Base-by-base conservation (phyloP, 2,329 filamentous ascomycete genomes). In the Paecilomyces formosus region DNA sequence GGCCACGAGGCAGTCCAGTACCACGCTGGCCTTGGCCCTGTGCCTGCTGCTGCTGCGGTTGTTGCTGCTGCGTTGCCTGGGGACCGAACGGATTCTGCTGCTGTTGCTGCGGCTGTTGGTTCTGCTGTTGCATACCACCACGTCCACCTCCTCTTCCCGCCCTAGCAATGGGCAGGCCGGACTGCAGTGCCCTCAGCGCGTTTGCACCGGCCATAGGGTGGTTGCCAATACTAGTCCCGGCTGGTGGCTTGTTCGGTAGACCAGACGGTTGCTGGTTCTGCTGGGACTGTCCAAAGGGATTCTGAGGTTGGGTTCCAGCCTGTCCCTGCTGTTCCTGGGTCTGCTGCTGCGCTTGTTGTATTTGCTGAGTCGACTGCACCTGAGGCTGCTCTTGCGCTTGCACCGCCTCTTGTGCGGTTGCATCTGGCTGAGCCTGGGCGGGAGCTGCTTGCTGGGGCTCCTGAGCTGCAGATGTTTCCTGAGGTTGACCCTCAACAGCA, bases 161-260 rank as follows among this genome's bases (percentile, higher is more conserved):
- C 54, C 74, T 68, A 21, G 75, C 76, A 62, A 81, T 62, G 22
- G 77, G 77, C 35, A 79, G 68, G 3, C 74, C 76, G 5, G 77
- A 79, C 54, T 78, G 75, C 52, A 77, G 65, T 50, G 74, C 70
- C 66, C 75, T 63, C 60, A 76, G 64, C 66, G 76, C 74, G 61
- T 75, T 72, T 62, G 74, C 68, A 61, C 74, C 67, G 65, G 72
- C 61, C 8, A 58, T 56, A 33, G 60, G 56, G 24, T 69, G 66
- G 24, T 64, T 66, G n/a, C 67, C 61, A 52, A 61, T 54, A 22
- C 59, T 58, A 9, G 61, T 56, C 22, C 55, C 35, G 26, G 62
- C 58, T 39, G 68, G 68, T 33, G 71, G 72, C 55, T 72, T 74
- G 55, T 58, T 72, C 24, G 69, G 72, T 26, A 74, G 59, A 12